Conservation (phyloP, 352 stramenopile species). For the Pythium periplocum region DNA sequence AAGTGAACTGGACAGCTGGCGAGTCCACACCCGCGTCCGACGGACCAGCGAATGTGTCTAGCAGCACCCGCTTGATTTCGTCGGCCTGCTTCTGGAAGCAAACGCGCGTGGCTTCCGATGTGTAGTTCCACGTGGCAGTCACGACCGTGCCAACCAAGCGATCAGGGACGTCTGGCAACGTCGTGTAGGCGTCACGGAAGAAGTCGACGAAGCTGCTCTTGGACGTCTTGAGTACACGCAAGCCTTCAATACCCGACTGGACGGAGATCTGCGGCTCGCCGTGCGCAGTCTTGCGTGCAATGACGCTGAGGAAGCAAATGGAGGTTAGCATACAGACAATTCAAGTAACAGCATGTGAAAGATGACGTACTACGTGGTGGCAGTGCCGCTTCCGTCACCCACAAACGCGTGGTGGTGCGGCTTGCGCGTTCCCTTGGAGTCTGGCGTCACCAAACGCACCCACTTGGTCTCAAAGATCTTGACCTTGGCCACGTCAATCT, state of each 20-base stretch:
- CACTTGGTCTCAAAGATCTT: constrained; percentile 75
- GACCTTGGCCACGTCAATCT: constrained; percentile 72
- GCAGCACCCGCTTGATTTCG: constrained; percentile 58
- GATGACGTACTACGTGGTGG: constrained; percentile 55
- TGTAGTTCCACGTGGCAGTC: constrained; percentile 75
- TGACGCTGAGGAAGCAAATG: constrained; percentile 25
- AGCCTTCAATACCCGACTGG: constrained; percentile 47
- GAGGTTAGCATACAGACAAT: background rate
- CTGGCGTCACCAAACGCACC: constrained; percentile 45
- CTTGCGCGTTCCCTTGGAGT: constrained; percentile 49
- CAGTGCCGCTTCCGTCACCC: constrained; percentile 42
- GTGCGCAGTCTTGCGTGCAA: constrained; percentile 38
- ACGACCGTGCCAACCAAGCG: constrained; percentile 73
- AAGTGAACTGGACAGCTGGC: constrained; percentile 76
- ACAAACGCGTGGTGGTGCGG: constrained; percentile 78
- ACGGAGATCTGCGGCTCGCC: constrained; percentile 36
- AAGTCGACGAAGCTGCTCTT: constrained; percentile 87
- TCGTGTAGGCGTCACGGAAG: constrained; percentile 79
- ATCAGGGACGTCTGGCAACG: constrained; percentile 68
- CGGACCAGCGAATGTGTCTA: constrained; percentile 76
- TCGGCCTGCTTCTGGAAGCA: constrained; percentile 38
- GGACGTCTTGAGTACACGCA: constrained; percentile 88
- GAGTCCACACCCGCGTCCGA: constrained; percentile 69
- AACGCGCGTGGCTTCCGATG: constrained; percentile 23
- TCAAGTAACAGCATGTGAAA: background rate